phyloP scores from a whole-genome alignment of 2,329 filamentous ascomycete genomes.

The Xenosphaeropsis pyriputrescens region DNA sequence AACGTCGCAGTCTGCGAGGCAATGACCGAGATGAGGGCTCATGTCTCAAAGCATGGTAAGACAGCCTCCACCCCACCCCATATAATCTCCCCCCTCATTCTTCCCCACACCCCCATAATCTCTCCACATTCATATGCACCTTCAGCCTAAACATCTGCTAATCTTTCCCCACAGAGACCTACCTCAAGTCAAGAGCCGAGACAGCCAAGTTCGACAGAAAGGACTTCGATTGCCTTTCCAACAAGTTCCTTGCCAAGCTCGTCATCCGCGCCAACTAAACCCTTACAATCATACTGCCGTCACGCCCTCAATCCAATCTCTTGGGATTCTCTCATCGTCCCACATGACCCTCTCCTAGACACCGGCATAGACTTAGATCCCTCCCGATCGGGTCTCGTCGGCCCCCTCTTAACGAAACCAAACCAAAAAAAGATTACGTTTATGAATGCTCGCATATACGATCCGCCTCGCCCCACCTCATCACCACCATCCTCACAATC shows the following conservation, averaged over 20 bases:
- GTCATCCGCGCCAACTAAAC: conserved; percentile 82
- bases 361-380: no score
- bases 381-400: no score
- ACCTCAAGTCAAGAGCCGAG: conserved; percentile 61
- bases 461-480: no score
- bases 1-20: conserved; percentile 87
- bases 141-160: no score
- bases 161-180: conserved; percentile 47
- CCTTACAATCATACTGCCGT: no score
- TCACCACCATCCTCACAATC: no score
- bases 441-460: no score
- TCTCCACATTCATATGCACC: no score
- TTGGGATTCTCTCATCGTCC: no score
- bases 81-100: background rate
- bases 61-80: background rate
- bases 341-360: background rate
- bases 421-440: no score
- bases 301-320: background rate
- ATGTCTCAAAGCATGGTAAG: conserved; percentile 90
- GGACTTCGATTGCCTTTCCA: conserved; percentile 90
- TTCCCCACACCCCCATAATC: no score
- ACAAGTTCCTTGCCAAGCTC: conserved; percentile 93
- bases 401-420: no score
- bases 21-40: conserved; percentile 87
- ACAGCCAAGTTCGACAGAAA: conserved; percentile 68